These are phyloP conservation scores for Stellera chamaejasme DNA, from an alignment of 345 rosid genomes.

Conservation along the genomic window DNA sequence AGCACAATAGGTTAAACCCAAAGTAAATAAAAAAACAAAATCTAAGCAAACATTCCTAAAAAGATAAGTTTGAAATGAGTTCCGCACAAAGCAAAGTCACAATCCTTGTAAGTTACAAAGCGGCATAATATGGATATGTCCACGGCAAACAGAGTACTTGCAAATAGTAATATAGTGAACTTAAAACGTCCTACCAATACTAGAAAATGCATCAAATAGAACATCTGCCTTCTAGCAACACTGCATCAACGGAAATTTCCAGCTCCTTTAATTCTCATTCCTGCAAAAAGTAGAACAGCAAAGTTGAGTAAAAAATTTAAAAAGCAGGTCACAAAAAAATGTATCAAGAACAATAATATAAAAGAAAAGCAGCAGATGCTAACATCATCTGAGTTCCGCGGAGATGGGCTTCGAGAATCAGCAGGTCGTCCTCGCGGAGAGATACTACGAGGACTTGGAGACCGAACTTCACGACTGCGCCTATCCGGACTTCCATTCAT, in stretches of 20 bases:
- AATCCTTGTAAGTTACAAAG: conserved; percentile 7
- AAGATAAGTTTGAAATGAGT: not conserved
- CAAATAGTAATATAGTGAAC: conserved; percentile 8
- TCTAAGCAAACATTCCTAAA: not conserved
- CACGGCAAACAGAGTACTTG: conserved; percentile 14
- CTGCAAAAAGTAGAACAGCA: conserved; percentile 27
- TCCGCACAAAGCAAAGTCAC: conserved; percentile 3
- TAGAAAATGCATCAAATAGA: conserved; percentile 21
- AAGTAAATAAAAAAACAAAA: not conserved
- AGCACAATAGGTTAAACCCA: not conserved
- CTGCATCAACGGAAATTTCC: conserved; percentile 19
- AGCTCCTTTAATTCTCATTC: conserved; percentile 32
- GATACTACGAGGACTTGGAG: conserved; percentile 36
- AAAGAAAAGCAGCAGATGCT: conserved; percentile 19
- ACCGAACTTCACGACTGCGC: conserved; percentile 23
- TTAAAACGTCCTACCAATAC: conserved; percentile 27
- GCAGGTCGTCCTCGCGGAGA: conserved; percentile 32
- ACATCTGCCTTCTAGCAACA: conserved; percentile 18
- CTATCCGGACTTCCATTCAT: conserved; percentile 33
- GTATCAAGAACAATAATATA: not conserved
- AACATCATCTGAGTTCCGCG: conserved; percentile 29
- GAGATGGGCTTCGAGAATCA: conserved; percentile 38
- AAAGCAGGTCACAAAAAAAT: not conserved
- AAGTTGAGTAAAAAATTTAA: conserved; percentile 9
- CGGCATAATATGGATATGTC: conserved; percentile 14